phyloP scores from a whole-genome alignment of 1,284 basidiomycete genomes.

The Fistulinella staudtii region DNA sequence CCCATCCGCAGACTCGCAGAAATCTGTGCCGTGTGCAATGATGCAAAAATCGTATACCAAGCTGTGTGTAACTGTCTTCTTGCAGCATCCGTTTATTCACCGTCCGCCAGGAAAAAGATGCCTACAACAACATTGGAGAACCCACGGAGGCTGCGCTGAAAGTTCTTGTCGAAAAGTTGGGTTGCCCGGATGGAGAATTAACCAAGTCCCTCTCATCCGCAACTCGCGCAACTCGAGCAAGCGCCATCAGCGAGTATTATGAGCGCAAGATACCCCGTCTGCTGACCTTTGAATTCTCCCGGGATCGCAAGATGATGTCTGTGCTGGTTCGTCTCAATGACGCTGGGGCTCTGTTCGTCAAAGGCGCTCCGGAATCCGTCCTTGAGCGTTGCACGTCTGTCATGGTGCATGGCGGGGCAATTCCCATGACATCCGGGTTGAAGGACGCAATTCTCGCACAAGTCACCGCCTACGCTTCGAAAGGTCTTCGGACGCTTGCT shows the following conservation, averaged over 20 bases:
- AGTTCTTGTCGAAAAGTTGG: conserved; percentile 90
- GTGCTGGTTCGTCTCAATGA: conserved; percentile 72
- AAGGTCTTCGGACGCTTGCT: conserved; percentile 88
- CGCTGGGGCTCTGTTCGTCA: conserved; percentile 75
- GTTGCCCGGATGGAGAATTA: conserved; percentile 53
- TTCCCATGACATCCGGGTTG: conserved; percentile 62
- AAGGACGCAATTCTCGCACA: conserved; percentile 61
- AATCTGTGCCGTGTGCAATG: conserved; percentile 90
- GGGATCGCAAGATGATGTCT: conserved; percentile 99
- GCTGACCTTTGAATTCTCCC: conserved; percentile 94
- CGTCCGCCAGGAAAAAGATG: conserved; percentile 62
- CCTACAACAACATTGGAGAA: conserved; percentile 88
- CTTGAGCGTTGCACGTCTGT: conserved; percentile 83
- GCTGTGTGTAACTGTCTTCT: conserved; percentile 44
- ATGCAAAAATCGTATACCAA: conserved; percentile 86
- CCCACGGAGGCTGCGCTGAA: conserved; percentile 95
- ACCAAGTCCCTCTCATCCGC: conserved; percentile 57
- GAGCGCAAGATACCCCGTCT: conserved; percentile 74
- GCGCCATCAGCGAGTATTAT: conserved; percentile 81
- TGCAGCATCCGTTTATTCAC: conserved; percentile 10
- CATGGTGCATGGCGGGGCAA: conserved; percentile 62
- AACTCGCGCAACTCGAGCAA: conserved; percentile 62
- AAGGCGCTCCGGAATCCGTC: conserved; percentile 95
- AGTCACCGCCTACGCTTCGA: conserved; percentile 70
- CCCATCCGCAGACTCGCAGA: conserved; percentile 81